Base-by-base conservation (phyloP, 352 stramenopile genomes). In the Pythium scleroteichum region DNA sequence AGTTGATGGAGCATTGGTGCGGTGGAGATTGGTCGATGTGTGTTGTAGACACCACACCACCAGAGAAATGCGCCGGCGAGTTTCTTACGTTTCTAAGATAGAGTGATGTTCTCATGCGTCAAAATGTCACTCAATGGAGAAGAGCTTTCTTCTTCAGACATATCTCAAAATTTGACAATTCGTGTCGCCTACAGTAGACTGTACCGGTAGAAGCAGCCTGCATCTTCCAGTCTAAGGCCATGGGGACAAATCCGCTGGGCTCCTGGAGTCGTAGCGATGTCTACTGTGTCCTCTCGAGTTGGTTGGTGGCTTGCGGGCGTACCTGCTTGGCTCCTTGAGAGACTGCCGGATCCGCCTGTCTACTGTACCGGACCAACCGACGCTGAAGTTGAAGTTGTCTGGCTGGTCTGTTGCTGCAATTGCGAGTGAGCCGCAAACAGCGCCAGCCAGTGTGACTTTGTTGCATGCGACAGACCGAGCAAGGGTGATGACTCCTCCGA, bases 1-100 rank as follows among this genome's bases (percentile, higher is more conserved):
- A 91, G 62, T 47, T 49, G 74, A 66, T 73, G 50, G 59, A 91
- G 62, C 79, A 91, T 88, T 26, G 52, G 29, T 10, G 29, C 29
- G 35, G n/a, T n/a, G n/a, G 24, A 52, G 13, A 26, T n/a, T 52
- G 45, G 5, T 4, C 4, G 40, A 6, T 46, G 40, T 17, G 14
- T n/a, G 40, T 17, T 46, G 5, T 23, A 16, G 40, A 13, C 40
- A n/a, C n/a, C n/a, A n/a, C 40, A 46, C 38, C 13, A 44, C 13
- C 35, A 40, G 32, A 33, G 20, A 40, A 33, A 40, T 23, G 52
- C 52, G 52, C 22, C 7, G 35, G 16, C 19, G 8, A 8, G 38
- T 59, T 59, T 59, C 52, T 59, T 49, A 45, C 26, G 32, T 45
- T 35, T 56, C 49, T 56, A 56, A 44, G 6, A 44, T 44, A 44